These are phyloP conservation scores for Penicillium oxalicum DNA, from an alignment of 2,329 filamentous ascomycete genomes.

Conservation along the genomic window DNA sequence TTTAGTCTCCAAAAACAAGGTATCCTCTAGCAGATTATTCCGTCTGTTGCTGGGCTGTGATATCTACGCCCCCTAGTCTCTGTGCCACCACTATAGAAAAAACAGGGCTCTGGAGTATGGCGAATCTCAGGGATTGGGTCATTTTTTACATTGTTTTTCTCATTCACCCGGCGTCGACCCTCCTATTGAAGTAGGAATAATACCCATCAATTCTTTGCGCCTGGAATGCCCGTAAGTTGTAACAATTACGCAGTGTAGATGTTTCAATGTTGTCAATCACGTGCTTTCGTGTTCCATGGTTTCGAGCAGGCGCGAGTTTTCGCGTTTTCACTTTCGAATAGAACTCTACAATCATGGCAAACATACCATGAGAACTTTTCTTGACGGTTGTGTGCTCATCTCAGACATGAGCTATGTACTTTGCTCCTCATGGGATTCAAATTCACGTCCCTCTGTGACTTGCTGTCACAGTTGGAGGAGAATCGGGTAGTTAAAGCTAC, in stretches of 20 bases:
- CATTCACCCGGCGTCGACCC: neutral
- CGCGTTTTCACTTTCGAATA: slow-evolving; percentile 2
- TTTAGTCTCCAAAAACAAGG: slow-evolving; percentile 75
- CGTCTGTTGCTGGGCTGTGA: neutral
- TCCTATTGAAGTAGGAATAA: neutral
- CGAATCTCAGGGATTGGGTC: slow-evolving; percentile 10
- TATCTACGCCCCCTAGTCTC: neutral
- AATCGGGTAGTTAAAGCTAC: slow-evolving; percentile 35
- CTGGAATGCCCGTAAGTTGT: too few relatives aligned
- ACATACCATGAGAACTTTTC: neutral
- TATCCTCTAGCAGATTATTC: slow-evolving; percentile 52
- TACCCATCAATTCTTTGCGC: slow-evolving; percentile 1
- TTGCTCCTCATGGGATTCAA: slow-evolving; percentile 38
- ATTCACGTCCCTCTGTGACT: slow-evolving; percentile 66
- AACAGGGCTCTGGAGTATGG: slow-evolving; percentile 26
- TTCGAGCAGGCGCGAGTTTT: slow-evolving; percentile 12
- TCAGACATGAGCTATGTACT: neutral
- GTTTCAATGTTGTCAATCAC: slow-evolving; percentile 14
- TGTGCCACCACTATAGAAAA: slow-evolving; percentile 15
- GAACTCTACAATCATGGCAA: neutral
- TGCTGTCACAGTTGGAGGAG: slow-evolving; percentile 63
- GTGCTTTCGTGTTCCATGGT: slow-evolving; percentile 32
- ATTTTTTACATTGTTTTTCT: neutral
- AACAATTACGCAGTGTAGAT: neutral
- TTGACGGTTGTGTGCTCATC: neutral